Base-by-base conservation (phyloP, 164 flowering plant species). In the Vitis riparia region DNA sequence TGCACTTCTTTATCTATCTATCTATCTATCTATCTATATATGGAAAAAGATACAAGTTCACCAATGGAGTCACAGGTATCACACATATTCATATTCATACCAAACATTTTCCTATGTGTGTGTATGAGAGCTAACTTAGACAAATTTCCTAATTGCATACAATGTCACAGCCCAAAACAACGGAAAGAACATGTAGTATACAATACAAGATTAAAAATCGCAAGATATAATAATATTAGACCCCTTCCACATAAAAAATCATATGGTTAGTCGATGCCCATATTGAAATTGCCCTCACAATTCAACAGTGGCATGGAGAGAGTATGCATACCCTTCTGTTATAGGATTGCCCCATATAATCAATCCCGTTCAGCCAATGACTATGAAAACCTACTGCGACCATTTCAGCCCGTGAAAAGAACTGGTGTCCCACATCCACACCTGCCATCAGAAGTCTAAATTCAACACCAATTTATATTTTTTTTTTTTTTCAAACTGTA, bases 281-380 rank as follows among this genome's bases (percentile, higher is more conserved):
- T 3, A 3, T 29, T 30, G 16, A 16, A 30, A 47, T 47, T 2
- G 14, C 56, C 56, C 17, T 53, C 14, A 53, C 8, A 2, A 10
- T 16, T 5, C 14, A 19, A n/a, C 11, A 14, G 51, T 53, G 14
- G 3, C 11, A 62, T 47, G 23, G 27, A 17, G 19, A 30, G 48
- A 59, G 15, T 48, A 67, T 32, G 16, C 17, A 10, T 79, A 80
- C 84, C 76, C 62, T 74, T 70, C 84, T 82, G 2, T 49, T 58
- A 59, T 76, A 82, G 17, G 64, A 37, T 51, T 37, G 30, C 61
- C 89, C 90, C 85, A 95, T 88, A 65, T 66, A 95, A 71, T 90
- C 97, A 71, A 95, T 95, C 11, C 99, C 99, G 77, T 86, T 87
- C 69, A 95, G 70, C 99, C 99, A 95, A 56, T 95, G 99, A 51